phyloP scores from a whole-genome alignment of 768 basidiomycete genomes.

The Melanogaster broomeanus region DNA sequence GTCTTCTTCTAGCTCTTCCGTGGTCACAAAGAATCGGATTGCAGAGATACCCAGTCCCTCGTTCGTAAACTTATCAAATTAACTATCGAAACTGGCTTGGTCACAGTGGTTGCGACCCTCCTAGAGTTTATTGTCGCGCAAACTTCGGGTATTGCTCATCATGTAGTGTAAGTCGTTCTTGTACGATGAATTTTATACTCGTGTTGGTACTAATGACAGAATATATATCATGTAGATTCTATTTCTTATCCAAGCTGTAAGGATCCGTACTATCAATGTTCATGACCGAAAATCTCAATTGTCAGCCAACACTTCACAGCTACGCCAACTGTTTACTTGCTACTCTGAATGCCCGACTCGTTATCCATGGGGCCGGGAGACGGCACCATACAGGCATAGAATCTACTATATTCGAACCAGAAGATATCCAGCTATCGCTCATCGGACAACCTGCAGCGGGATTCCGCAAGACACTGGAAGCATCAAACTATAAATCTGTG shows the following conservation, averaged over 20 bases:
- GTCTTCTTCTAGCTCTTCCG: slow-evolving; percentile 5
- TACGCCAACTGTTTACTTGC: slow-evolving; percentile 2
- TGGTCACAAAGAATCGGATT: background rate
- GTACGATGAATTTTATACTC: background rate
- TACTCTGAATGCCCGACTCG: slow-evolving; percentile 1
- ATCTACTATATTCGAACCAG: background rate
- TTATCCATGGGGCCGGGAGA: background rate
- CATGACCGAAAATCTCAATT: background rate
- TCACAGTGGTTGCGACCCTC: slow-evolving; percentile 10
- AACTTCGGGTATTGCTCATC: slow-evolving; percentile 7
- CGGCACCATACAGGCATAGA: background rate
- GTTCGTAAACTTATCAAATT: slow-evolving; percentile 12
- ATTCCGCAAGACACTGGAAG: background rate
- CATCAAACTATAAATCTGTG: background rate
- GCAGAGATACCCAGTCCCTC: slow-evolving; percentile 4
- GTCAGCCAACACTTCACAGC: background rate
- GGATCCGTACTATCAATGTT: background rate
- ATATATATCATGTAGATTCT: slow-evolving; percentile 1
- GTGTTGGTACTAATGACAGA: too few species aligned
- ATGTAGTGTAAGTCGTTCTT: slow-evolving; percentile 2
- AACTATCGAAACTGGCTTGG: slow-evolving; percentile 12
- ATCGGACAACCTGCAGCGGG: background rate
- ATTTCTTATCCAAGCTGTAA: slow-evolving; percentile 8
- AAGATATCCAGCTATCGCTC: background rate
- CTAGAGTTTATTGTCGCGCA: slow-evolving; percentile 11